phyloP scores from a whole-genome alignment of 2,329 filamentous ascomycete genomes.

The Graphiopsis chlorocephala region DNA sequence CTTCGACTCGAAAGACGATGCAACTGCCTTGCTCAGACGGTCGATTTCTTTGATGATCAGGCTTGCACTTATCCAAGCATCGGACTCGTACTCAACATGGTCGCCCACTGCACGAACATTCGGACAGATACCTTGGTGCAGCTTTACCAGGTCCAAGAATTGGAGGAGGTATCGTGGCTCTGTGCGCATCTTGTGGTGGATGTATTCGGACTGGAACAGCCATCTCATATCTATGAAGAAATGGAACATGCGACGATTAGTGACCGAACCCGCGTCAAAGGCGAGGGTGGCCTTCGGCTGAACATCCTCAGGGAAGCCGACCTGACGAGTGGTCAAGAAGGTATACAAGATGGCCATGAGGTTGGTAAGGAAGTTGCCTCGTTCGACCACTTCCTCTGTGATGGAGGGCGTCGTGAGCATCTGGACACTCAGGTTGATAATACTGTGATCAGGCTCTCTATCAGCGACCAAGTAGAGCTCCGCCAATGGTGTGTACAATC shows the following conservation, averaged over 20 bases:
- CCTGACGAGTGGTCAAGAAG: conserved; percentile 92
- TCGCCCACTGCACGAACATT: conserved; percentile 89
- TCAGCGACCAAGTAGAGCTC: conserved; percentile 96
- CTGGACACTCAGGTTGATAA: conserved; percentile 94
- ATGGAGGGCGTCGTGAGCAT: conserved; percentile 97
- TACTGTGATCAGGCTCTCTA: conserved; percentile 93
- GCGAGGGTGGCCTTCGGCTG: conserved; percentile 81
- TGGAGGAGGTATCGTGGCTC: conserved; percentile 88
- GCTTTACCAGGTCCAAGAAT: conserved; percentile 90
- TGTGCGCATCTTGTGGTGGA: conserved; percentile 77
- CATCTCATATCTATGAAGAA: conserved; percentile 96
- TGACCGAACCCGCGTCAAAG: conserved; percentile 91
- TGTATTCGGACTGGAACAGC: conserved; percentile 81
- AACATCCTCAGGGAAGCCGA: conserved; percentile 88
- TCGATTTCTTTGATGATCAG: conserved; percentile 95
- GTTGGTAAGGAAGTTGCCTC: conserved; percentile 93
- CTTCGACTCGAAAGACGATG: conserved; percentile 74
- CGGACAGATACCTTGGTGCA: conserved; percentile 95
- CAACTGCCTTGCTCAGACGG: conserved; percentile 80
- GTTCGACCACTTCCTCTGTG: conserved; percentile 89
- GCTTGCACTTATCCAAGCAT: conserved; percentile 95
- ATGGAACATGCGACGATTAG: conserved; percentile 93
- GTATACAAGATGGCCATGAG: conserved; percentile 96
- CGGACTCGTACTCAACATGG: conserved; percentile 96
- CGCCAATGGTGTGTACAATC: conserved; percentile 87